phyloP scores from a whole-genome alignment of 1,139 yeast genomes.

The Yamadazyma dendronema region DNA sequence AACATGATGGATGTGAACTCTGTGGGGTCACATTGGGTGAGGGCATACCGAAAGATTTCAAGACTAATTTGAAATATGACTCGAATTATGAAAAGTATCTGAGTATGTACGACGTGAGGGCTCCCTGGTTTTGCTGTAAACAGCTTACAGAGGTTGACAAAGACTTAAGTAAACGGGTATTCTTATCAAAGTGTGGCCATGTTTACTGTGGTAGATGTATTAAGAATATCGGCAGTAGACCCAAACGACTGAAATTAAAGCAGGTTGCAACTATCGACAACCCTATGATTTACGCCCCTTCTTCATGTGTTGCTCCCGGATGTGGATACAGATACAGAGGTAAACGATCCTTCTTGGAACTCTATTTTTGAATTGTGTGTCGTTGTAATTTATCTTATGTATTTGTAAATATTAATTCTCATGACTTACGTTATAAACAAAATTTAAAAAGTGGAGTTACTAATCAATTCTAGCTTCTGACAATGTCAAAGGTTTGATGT shows the following conservation, averaged over 20 bases:
- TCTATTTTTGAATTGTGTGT: conserved; percentile 63
- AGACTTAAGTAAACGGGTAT: conserved; percentile 66
- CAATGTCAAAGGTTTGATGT: conserved; percentile 49
- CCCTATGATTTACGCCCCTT: conserved; percentile 49
- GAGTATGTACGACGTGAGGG: conserved; percentile 36
- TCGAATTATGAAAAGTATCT: conserved; percentile 27
- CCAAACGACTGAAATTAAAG: conserved; percentile 16
- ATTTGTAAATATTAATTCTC: neutral
- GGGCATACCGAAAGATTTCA: conserved; percentile 61
- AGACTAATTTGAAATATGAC: conserved; percentile 30
- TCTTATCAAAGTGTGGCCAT: conserved; percentile 78
- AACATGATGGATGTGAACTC: conserved; percentile 54
- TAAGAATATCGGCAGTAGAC: conserved; percentile 49
- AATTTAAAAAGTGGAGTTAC: conserved; percentile 3
- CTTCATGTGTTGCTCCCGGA: conserved; percentile 40
- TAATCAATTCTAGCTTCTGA: conserved; percentile 50
- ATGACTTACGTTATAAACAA: conserved; percentile 2
- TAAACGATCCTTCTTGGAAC: conserved; percentile 34
- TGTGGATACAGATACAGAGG: conserved; percentile 40
- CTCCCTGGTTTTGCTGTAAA: conserved; percentile 63
- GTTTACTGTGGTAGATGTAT: conserved; percentile 86
- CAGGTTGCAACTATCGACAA: conserved; percentile 36
- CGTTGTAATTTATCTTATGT: conserved; percentile 33
- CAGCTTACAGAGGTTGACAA: conserved; percentile 54
- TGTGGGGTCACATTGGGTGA: conserved; percentile 72